Evolutionary conservation across 2,329 filamentous ascomycete genomes (phyloP).

Genomic region (Colletotrichum siamense): DNA sequence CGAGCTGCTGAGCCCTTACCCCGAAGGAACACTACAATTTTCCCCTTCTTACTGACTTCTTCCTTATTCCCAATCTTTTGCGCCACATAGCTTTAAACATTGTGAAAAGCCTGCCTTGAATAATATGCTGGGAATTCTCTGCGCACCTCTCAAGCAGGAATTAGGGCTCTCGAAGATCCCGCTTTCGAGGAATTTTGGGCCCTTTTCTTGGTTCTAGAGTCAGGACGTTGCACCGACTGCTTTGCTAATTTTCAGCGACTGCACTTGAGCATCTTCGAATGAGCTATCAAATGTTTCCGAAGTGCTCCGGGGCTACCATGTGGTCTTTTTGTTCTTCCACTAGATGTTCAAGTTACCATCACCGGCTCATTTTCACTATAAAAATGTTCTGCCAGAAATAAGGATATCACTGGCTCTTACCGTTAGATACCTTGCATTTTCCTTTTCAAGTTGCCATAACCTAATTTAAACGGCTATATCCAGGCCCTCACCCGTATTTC

Average conservation of each 20-base stretch:
- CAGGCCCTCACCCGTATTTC: not conserved
- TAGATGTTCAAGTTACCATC: not conserved
- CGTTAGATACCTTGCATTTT: not conserved
- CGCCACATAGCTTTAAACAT: not conserved
- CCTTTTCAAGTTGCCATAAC: not conserved
- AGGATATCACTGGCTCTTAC: not conserved
- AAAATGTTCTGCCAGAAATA: not conserved
- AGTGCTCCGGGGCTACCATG: not conserved
- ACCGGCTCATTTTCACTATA: not conserved
- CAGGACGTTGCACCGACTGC: not conserved
- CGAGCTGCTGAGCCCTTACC: not conserved
- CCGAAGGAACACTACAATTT: not conserved
- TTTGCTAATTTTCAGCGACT: not conserved
- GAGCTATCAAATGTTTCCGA: not conserved
- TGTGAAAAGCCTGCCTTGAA: not conserved
- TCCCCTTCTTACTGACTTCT: not conserved
- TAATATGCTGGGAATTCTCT: not conserved
- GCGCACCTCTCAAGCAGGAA: not conserved
- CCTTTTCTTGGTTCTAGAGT: not conserved
- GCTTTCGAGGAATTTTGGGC: not conserved
- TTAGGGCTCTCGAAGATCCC: not conserved
- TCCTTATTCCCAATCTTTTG: not conserved
- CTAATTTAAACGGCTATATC: not conserved
- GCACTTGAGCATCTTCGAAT: not conserved
- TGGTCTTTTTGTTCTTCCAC: not conserved